Evolutionary conservation across 2,329 filamentous ascomycete genomes (phyloP).

Genomic region (Pseudonectria foliicola): DNA sequence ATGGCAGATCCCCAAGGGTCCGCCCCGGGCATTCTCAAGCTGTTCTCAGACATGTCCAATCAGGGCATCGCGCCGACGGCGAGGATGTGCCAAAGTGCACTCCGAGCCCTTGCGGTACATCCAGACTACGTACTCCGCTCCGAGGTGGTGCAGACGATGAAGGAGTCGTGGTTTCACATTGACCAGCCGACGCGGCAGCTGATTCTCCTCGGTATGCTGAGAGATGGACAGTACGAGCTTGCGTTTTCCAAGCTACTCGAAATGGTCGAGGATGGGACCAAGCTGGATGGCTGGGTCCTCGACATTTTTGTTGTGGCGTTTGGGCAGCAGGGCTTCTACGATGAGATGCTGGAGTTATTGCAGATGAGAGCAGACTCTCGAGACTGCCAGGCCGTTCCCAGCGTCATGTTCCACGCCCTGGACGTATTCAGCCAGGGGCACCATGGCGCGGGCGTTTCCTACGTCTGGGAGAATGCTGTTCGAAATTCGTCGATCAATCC

Average conservation of each 20-base stretch:
- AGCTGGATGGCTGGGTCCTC: conserved; percentile 65
- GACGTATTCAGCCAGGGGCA: conserved; percentile 61
- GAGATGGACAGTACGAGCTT: conserved; percentile 77
- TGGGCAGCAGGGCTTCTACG: conserved; percentile 63
- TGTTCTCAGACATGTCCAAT: conserved; percentile 67
- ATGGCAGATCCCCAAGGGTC: conserved; percentile 65
- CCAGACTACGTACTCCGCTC: conserved; percentile 74
- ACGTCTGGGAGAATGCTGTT: conserved; percentile 66
- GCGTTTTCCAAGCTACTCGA: conserved; percentile 64
- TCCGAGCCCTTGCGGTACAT: conserved; percentile 72
- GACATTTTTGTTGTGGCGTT: conserved; percentile 71
- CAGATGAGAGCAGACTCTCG: conserved; percentile 40
- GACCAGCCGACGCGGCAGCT: conserved; percentile 56
- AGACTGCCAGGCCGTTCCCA: conserved; percentile 32
- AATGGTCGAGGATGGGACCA: conserved; percentile 50
- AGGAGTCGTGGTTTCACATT: conserved; percentile 53
- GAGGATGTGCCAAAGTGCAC: conserved; percentile 61
- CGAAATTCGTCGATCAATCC: conserved; percentile 30
- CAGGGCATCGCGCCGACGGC: conserved; percentile 56
- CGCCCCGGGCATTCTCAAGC: conserved; percentile 49
- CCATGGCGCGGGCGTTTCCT: conserved; percentile 57
- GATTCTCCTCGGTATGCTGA: conserved; percentile 65
- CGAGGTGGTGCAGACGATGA: conserved; percentile 66
- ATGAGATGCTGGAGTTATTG: conserved; percentile 67
- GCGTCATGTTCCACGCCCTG: conserved; percentile 65